A percentile compares a stretch with the other conserved stretches of the same genome.
phyloP scores from a whole-genome alignment of 208 protist species.

The Wallacemonas sp. region DNA sequence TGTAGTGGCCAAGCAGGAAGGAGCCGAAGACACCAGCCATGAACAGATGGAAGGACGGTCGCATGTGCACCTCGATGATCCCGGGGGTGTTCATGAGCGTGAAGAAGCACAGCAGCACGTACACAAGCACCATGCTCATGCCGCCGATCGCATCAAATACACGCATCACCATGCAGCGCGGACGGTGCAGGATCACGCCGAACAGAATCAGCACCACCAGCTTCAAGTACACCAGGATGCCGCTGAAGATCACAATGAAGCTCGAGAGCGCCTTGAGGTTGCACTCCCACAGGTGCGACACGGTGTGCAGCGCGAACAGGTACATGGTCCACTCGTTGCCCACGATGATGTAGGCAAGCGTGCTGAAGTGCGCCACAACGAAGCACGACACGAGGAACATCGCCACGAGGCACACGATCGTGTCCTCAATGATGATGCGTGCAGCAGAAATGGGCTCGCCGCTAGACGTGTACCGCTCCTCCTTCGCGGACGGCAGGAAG shows the following conservation, averaged over 20 bases:
- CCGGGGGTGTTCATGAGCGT: conserved; percentile 7
- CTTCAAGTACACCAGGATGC: neutral
- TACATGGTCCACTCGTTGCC: conserved; percentile 12
- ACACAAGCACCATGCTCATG: conserved; percentile 8
- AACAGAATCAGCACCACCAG: conserved; percentile 3
- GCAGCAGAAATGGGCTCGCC: neutral
- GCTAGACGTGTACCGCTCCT: neutral
- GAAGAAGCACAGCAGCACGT: conserved; percentile 10
- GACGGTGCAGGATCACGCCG: conserved; percentile 6
- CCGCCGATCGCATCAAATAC: neutral
- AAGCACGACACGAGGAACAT: conserved; percentile 7
- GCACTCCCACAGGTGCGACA: conserved; percentile 6
- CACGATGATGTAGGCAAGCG: conserved; percentile 9
- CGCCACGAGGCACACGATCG: conserved; percentile 10
- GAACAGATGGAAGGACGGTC: conserved; percentile 10
- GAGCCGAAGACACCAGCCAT: conserved; percentile 10
- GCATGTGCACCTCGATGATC: conserved; percentile 14
- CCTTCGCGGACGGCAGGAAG: conserved; percentile 7
- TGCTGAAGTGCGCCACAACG: conserved; percentile 6
- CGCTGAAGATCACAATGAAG: conserved; percentile 11
- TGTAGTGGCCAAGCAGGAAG: conserved; percentile 14
- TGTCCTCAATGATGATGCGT: conserved; percentile 8
- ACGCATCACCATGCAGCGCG: conserved; percentile 5
- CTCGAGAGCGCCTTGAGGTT: conserved; percentile 2
- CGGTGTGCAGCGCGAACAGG: conserved; percentile 10